Conservation (phyloP, 2,329 filamentous ascomycete genomes). For the Fusarium nanum region DNA sequence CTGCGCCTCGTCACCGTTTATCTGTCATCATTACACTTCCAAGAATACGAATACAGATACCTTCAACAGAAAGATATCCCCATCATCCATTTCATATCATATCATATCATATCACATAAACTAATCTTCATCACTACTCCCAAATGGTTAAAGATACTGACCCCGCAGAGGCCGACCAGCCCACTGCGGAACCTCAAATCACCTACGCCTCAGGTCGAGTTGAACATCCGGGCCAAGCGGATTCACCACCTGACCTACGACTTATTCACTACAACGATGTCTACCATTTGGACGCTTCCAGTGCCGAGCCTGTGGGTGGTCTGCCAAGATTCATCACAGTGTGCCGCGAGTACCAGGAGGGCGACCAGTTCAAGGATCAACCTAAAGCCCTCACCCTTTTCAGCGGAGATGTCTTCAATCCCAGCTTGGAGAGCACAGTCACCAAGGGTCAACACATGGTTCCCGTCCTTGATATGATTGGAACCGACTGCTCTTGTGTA, state of each 20-base stretch:
- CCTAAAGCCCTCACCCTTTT: constrained; percentile 81
- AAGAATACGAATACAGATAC: not conserved
- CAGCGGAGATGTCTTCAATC: constrained; percentile 93
- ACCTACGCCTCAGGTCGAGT: constrained; percentile 45
- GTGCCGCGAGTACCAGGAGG: constrained; percentile 77
- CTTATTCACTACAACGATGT: constrained; percentile 94
- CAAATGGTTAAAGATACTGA: constrained; percentile 38
- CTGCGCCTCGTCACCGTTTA: constrained; percentile 35
- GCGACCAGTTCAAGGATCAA: constrained; percentile 70
- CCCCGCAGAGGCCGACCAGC: constrained; percentile 23
- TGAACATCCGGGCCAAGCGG: constrained; percentile 25
- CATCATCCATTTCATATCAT: not conserved
- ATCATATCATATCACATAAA: not conserved
- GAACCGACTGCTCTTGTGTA: constrained; percentile 83
- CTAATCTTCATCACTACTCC: not conserved
- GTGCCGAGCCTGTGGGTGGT: constrained; percentile 85
- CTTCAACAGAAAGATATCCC: not conserved
- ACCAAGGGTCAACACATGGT: constrained; percentile 95
- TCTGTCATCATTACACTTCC: constrained; percentile 33
- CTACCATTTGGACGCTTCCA: constrained; percentile 83
- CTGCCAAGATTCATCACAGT: constrained; percentile 83
- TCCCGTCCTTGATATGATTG: constrained; percentile 80
- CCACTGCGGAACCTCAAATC: constrained; percentile 47
- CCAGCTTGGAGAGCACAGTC: constrained; percentile 86
- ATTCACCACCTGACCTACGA: constrained; percentile 73